These are phyloP conservation scores for Ogataea zsoltii DNA, from an alignment of 805 yeast species.

Conservation along the genomic window DNA sequence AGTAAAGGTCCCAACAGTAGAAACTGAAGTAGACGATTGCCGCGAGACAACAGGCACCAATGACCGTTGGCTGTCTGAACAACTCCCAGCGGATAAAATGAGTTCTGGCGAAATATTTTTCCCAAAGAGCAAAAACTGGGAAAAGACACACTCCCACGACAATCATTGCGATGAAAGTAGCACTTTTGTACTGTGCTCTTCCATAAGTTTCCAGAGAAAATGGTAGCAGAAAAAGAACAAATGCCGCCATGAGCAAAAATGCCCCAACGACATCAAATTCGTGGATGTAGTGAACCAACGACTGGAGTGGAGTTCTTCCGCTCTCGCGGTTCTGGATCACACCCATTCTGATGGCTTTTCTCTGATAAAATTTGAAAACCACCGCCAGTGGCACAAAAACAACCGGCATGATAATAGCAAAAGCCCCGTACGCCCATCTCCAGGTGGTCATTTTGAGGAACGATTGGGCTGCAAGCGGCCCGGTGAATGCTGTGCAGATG, in stretches of 20 bases:
- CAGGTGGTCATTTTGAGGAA: constrained; percentile 46
- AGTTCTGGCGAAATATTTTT: constrained; percentile 30
- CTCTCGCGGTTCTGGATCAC: constrained; percentile 12
- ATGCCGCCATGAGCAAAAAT: constrained; percentile 35
- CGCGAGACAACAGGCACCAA: constrained; percentile 27
- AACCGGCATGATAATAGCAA: constrained; percentile 46
- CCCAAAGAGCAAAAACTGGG: constrained; percentile 37
- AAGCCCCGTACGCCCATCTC: constrained; percentile 57
- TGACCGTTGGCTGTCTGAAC: constrained; percentile 27
- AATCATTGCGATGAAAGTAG: constrained; percentile 45
- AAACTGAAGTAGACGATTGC: constrained; percentile 21
- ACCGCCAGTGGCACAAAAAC: constrained; percentile 31
- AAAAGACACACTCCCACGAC: constrained; percentile 41
- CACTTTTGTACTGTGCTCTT: constrained; percentile 36
- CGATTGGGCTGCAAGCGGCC: constrained; percentile 33
- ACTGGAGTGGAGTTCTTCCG: constrained; percentile 22
- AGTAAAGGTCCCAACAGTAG: constrained; percentile 29
- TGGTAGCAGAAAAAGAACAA: constrained; percentile 39
- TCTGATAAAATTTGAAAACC: constrained; percentile 30
- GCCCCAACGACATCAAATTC: constrained; percentile 40
- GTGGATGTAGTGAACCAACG: constrained; percentile 27
- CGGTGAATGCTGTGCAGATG: constrained; percentile 37
- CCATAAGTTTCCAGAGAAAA: constrained; percentile 36
- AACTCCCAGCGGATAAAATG: constrained; percentile 31
- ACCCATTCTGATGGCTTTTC: constrained; percentile 32